Conservation (phyloP, 371 early-diverging fungal genomes). For the Fennellomyces sp. region DNA sequence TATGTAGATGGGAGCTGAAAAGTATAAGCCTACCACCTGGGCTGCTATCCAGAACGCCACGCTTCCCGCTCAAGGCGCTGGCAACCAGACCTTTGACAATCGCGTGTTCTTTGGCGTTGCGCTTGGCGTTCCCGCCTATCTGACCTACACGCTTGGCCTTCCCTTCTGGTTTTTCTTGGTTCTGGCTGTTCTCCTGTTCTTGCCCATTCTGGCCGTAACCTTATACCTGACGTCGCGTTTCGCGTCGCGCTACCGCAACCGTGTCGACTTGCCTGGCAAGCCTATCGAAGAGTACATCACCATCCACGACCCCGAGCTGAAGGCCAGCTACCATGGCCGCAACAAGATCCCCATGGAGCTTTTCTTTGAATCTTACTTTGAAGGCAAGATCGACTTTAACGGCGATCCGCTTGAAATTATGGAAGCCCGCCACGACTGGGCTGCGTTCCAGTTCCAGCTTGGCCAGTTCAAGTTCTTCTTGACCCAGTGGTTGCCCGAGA, state of each 20-base stretch:
- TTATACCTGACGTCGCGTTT: constrained; percentile 67
- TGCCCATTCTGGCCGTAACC: constrained; percentile 74
- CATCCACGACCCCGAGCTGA: constrained; percentile 82
- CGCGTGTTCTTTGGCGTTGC: constrained; percentile 56
- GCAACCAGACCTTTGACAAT: constrained; percentile 75
- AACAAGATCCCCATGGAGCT: constrained; percentile 95
- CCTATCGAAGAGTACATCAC: constrained; percentile 85
- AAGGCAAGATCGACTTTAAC: constrained; percentile 90
- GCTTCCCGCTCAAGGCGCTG: constrained; percentile 78
- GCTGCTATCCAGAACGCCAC: constrained; percentile 61
- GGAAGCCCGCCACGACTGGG: constrained; percentile 95
- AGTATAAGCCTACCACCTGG: constrained; percentile 61
- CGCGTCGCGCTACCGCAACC: constrained; percentile 71
- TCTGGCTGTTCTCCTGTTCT: constrained; percentile 58
- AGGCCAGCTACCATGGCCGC: constrained; percentile 69
- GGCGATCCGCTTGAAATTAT: constrained; percentile 86
- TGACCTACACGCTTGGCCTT: constrained; percentile 62
- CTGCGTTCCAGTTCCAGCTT: constrained; percentile 83
- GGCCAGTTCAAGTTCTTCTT: constrained; percentile 91
- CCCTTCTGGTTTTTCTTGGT: constrained; percentile 61
- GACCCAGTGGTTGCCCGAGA: constrained; percentile 94
- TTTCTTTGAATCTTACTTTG: constrained; percentile 96
- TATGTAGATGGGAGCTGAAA: constrained; percentile 17
- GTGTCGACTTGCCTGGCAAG: constrained; percentile 76
- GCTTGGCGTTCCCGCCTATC: constrained; percentile 64